phyloP scores from a whole-genome alignment of 1,284 basidiomycete species.

The Ustilago hordei region DNA sequence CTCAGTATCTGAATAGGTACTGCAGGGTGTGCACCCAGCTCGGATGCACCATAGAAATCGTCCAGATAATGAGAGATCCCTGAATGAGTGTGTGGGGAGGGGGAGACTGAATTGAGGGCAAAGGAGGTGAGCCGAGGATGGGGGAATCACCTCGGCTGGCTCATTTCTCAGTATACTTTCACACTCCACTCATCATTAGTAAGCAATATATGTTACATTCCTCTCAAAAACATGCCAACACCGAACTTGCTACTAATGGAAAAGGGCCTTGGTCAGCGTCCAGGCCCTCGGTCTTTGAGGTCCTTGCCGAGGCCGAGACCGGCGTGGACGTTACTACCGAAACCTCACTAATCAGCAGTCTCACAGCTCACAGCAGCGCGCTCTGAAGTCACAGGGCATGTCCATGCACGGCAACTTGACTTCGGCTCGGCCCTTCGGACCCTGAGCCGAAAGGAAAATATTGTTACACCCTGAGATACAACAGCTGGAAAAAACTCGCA shows the following conservation, averaged over 20 bases:
- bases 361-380: neutral
- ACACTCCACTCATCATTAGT: too few species aligned
- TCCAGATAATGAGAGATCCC: slow-evolving; percentile 3
- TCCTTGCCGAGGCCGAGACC: too few species aligned
- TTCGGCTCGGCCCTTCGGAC: slow-evolving; percentile 15
- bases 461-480: slow-evolving; percentile 8
- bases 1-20: too few species aligned
- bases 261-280: too few species aligned
- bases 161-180: too few species aligned
- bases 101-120: neutral
- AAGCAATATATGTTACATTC: too few species aligned
- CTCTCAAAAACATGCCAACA: too few species aligned
- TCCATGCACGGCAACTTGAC: neutral
- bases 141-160: too few species aligned
- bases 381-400: slow-evolving; percentile 23
- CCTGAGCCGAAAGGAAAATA: slow-evolving; percentile 5
- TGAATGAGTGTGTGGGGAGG: neutral
- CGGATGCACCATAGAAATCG: neutral
- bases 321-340: neutral
- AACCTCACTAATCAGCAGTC: neutral
- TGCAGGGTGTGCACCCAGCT: neutral
- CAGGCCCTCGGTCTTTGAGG: too few species aligned
- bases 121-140: neutral
- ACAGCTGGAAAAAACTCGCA: neutral
- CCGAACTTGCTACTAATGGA: too few species aligned